Percentiles rank a stretch among this genome's conserved stretches.
phyloP scores from a whole-genome alignment of 768 basidiomycete species.

The Cyclocybe aegerita region DNA sequence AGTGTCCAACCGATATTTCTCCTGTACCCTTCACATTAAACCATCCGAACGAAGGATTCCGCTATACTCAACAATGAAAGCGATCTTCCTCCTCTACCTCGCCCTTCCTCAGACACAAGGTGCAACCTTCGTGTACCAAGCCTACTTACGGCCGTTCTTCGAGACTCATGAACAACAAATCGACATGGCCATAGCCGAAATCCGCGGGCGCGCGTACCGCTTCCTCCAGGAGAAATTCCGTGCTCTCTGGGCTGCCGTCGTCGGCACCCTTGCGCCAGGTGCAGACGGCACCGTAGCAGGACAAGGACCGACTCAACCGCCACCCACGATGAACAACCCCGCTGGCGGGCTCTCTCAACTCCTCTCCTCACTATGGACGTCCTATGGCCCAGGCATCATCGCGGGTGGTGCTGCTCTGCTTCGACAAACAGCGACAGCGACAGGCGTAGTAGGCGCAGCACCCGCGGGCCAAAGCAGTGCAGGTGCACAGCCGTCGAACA shows the following conservation, averaged over 20 bases:
- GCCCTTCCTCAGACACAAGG: constrained; percentile 89
- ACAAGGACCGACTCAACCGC: constrained; percentile 20
- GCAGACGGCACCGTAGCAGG: constrained; percentile 8
- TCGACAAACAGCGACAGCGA: constrained; percentile 45
- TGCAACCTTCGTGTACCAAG: constrained; percentile 79
- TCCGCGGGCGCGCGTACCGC: constrained; percentile 56
- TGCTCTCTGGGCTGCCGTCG: constrained; percentile 64
- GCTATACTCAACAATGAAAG: constrained; percentile 83
- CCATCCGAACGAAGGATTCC: constrained; percentile 63
- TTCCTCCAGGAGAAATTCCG: constrained; percentile 66
- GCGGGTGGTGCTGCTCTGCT: constrained; percentile 68
- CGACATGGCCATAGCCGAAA: constrained; percentile 71
- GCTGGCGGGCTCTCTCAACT: constrained; percentile 67
- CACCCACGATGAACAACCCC: constrained; percentile 51
- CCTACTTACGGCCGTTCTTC: constrained; percentile 83
- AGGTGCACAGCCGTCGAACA: constrained; percentile 12
- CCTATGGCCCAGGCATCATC: constrained; percentile 72
- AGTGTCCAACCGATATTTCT: constrained; percentile 22
- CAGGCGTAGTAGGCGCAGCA: constrained; percentile 28
- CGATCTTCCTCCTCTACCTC: constrained; percentile 84
- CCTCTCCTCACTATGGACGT: constrained; percentile 68
- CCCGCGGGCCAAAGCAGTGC: constrained; percentile 5
- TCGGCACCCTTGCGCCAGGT: constrained; percentile 40
- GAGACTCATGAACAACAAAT: constrained; percentile 80
- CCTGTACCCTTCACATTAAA: not conserved